phyloP scores from a whole-genome alignment of 306 rosid genomes.

The Hippophae rhamnoides region DNA sequence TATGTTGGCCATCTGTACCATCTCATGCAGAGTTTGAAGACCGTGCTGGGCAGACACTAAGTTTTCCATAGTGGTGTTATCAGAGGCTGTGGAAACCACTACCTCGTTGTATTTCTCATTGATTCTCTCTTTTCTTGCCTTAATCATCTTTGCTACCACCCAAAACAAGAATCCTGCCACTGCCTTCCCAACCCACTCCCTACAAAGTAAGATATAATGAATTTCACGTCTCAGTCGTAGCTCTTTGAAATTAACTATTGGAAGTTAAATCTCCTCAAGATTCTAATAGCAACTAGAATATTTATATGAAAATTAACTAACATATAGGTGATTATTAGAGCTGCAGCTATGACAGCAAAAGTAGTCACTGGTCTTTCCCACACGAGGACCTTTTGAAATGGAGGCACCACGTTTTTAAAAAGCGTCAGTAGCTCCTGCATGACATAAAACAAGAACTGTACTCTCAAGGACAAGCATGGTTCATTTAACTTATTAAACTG shows the following conservation, averaged over 20 bases:
- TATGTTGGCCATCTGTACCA: constrained; percentile 56
- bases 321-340: constrained; percentile 56
- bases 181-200: constrained; percentile 92
- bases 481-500: neutral
- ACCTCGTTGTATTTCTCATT: constrained; percentile 52
- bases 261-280: neutral
- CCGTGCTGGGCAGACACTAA: constrained; percentile 84
- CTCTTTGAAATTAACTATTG: neutral
- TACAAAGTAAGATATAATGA: constrained; percentile 24
- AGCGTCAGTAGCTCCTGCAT: constrained; percentile 72
- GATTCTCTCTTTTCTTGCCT: constrained; percentile 34
- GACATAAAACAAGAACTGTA: constrained; percentile 10
- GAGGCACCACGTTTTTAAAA: constrained; percentile 27
- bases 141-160: constrained; percentile 50
- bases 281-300: neutral
- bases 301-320: constrained; percentile 19
- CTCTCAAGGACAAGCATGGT: constrained; percentile 4
- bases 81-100: constrained; percentile 44
- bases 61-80: constrained; percentile 58
- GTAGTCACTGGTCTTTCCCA: constrained; percentile 72
- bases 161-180: constrained; percentile 51
- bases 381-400: constrained; percentile 44
- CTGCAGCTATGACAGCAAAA: constrained; percentile 29
- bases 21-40: constrained; percentile 48
- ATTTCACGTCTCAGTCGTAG: neutral